A percentile compares a stretch with the other conserved stretches of the same genome.
phyloP scores from a whole-genome alignment of 148 eudicot species.

The Limonium bicolor region DNA sequence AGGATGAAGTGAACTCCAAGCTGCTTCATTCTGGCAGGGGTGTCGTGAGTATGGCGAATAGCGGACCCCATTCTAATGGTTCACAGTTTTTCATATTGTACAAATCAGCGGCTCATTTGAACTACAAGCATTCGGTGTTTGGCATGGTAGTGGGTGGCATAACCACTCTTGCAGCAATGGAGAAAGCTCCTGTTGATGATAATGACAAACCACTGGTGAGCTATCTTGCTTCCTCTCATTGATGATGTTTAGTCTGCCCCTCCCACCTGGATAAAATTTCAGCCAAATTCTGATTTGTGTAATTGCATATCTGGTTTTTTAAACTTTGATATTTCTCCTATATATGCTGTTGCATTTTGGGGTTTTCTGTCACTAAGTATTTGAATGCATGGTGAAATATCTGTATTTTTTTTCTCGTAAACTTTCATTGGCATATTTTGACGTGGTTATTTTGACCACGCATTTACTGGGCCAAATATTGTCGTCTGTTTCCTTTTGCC shows the following conservation, averaged over 20 bases:
- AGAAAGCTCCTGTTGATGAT: constrained; percentile 93
- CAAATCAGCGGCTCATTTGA: constrained; percentile 88
- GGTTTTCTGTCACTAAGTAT: no score
- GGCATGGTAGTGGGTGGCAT: constrained; percentile 94
- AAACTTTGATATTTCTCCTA: background rate
- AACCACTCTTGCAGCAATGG: constrained; percentile 73
- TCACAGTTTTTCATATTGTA: constrained; percentile 91
- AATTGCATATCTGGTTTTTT: no score
- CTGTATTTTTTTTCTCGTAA: no score
- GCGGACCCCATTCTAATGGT: constrained; percentile 92
- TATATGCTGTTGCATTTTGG: background rate
- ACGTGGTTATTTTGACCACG: no score
- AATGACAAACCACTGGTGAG: constrained; percentile 88
- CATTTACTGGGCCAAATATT: no score
- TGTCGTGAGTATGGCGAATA: constrained; percentile 97
- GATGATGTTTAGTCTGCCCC: no score
- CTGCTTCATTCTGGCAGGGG: constrained; percentile 93
- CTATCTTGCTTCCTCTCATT: background rate
- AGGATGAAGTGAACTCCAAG: constrained; percentile 89
- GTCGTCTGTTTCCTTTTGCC: no score
- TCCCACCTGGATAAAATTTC: no score
- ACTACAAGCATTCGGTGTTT: constrained; percentile 91
- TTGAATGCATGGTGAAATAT: no score
- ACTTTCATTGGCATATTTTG: no score
- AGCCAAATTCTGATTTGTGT: no score